These are phyloP conservation scores for Phlebopus sp. DNA, from an alignment of 1,284 basidiomycete species.

Conservation along the genomic window DNA sequence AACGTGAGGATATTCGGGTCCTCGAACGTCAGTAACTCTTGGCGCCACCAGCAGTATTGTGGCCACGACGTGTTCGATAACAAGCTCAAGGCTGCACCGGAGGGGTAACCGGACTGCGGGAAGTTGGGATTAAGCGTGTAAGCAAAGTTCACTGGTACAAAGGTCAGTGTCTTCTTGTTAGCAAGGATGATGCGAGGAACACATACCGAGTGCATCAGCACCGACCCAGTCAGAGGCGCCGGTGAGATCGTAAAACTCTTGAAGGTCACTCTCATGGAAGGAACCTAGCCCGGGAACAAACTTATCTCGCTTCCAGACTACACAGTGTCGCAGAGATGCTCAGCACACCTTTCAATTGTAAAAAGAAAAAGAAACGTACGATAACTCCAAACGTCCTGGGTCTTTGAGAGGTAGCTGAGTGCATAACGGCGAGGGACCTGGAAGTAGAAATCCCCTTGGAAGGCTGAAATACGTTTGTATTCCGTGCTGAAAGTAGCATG, in stretches of 20 bases:
- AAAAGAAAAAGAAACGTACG: slow-evolving; percentile 12
- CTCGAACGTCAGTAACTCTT: slow-evolving; percentile 13
- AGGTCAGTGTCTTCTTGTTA: neutral
- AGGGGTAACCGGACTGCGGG: slow-evolving; percentile 1
- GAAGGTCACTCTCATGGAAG: slow-evolving; percentile 18
- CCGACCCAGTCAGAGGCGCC: slow-evolving; percentile 15
- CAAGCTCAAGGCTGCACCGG: slow-evolving; percentile 1
- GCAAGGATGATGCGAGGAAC: too few relatives aligned
- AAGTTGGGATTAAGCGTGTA: slow-evolving; percentile 14
- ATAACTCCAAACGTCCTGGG: slow-evolving; percentile 32
- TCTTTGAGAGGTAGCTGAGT: slow-evolving; percentile 18
- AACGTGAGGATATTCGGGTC: slow-evolving; percentile 16
- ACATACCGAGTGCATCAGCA: slow-evolving; percentile 17
- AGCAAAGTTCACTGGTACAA: slow-evolving; percentile 16
- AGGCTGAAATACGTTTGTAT: slow-evolving; percentile 28
- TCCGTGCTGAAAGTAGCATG: slow-evolving; percentile 18
- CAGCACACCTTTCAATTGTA: slow-evolving; percentile 1
- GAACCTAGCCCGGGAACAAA: slow-evolving; percentile 11
- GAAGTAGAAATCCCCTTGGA: slow-evolving; percentile 28
- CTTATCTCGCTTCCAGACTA: slow-evolving; percentile 12
- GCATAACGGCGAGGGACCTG: slow-evolving; percentile 25
- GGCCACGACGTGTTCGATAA: slow-evolving; percentile 6
- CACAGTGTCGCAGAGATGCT: neutral
- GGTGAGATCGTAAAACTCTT: slow-evolving; percentile 17
- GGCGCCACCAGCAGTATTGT: neutral